Conservation (phyloP, 2,329 filamentous ascomycete genomes). For the Cordyceps cicadae region DNA sequence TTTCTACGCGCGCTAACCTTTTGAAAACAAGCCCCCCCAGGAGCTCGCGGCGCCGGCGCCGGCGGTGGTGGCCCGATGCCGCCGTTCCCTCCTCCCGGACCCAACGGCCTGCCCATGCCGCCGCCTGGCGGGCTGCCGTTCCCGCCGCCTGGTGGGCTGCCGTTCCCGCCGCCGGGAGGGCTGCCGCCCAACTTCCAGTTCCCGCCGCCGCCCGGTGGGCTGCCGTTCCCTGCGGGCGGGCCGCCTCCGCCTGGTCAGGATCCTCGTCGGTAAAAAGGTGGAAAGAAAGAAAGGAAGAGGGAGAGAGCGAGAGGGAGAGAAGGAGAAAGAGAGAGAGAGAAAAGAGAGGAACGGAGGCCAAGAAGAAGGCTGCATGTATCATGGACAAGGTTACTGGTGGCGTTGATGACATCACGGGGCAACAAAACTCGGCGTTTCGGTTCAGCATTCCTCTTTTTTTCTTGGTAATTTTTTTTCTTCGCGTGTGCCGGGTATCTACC, state of each 20-base stretch:
- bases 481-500: background rate
- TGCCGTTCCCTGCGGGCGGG: conserved; percentile 14
- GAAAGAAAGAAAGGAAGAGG: background rate
- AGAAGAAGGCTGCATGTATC: background rate
- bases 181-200: conserved; percentile 34
- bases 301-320: background rate
- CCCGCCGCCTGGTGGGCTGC: conserved; percentile 30
- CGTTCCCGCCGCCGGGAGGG: conserved; percentile 31
- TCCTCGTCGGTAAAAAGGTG: background rate
- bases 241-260: conserved; percentile 20
- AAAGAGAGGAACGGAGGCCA: background rate
- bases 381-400: conserved; percentile 14
- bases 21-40: conserved; percentile 34
- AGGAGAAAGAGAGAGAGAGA: background rate
- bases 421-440: background rate
- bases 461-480: background rate
- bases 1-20: too few relatives aligned
- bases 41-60: conserved; percentile 41
- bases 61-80: conserved; percentile 28
- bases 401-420: conserved; percentile 18
- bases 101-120: conserved; percentile 19
- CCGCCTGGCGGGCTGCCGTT: conserved; percentile 27
- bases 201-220: conserved; percentile 24
- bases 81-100: conserved; percentile 26
- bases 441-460: background rate